Evolutionary conservation across 1,139 yeast species (phyloP).

Genomic region (Geotrichum bryndzae): DNA sequence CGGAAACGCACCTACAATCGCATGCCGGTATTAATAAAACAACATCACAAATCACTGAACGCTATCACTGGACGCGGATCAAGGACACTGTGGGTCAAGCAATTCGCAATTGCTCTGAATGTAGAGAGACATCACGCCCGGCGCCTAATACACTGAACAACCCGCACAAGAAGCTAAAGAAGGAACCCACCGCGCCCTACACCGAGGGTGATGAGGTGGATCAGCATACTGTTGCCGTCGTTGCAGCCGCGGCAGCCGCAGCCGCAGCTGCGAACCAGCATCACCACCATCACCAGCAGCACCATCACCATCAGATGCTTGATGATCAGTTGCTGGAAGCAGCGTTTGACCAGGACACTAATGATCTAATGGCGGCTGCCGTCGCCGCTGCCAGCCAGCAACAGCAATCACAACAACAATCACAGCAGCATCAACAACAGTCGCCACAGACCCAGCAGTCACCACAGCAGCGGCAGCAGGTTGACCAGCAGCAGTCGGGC

Average conservation of each 20-base stretch:
- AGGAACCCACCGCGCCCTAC: slow-evolving; percentile 17
- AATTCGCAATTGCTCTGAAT: slow-evolving; percentile 67
- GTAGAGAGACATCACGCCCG: slow-evolving; percentile 45
- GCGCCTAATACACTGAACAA: slow-evolving; percentile 19
- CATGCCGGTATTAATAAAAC: slow-evolving; percentile 93
- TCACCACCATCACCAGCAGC: neutral
- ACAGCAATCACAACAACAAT: slow-evolving; percentile 11
- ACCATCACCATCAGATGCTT: slow-evolving; percentile 3
- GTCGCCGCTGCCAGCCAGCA: slow-evolving; percentile 7
- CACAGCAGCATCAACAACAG: slow-evolving; percentile 20
- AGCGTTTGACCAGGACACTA: slow-evolving; percentile 9
- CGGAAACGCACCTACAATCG: slow-evolving; percentile 58
- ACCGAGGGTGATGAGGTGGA: slow-evolving; percentile 10
- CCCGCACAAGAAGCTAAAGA: slow-evolving; percentile 22
- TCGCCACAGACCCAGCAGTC: slow-evolving; percentile 24
- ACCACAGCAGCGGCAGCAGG: slow-evolving; percentile 21
- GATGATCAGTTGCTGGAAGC: slow-evolving; percentile 1
- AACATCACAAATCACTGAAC: slow-evolving; percentile 68
- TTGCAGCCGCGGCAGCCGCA: slow-evolving; percentile 23
- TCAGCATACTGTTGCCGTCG: slow-evolving; percentile 19
- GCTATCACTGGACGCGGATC: slow-evolving; percentile 86
- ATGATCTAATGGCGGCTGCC: slow-evolving; percentile 10
- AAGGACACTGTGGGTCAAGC: slow-evolving; percentile 83
- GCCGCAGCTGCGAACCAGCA: slow-evolving; percentile 21
- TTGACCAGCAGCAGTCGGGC: neutral